Evolutionary conservation across 805 yeast genomes (phyloP).

Genomic region (Candida nitratophila): DNA sequence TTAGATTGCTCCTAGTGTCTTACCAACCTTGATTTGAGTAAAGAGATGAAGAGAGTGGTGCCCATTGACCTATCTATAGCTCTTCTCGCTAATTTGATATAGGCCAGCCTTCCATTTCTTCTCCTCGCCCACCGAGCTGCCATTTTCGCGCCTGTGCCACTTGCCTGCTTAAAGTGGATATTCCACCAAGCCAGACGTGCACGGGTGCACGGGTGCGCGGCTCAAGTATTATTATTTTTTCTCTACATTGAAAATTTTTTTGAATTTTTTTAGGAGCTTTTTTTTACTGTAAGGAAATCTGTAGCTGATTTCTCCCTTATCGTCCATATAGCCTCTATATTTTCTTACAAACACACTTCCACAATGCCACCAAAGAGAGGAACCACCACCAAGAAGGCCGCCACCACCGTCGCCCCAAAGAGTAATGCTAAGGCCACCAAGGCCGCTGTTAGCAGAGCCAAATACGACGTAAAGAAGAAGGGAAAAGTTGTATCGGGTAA

Average conservation of each 20-base stretch:
- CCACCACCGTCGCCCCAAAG: conserved; percentile 3
- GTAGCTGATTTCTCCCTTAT: not conserved
- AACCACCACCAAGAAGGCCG: conserved; percentile 6
- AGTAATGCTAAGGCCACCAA: conserved; percentile 4
- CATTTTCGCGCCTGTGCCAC: not conserved
- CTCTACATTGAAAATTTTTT: not conserved
- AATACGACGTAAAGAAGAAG: conserved; percentile 2
- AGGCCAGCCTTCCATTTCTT: too few species aligned
- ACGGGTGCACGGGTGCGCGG: not conserved
- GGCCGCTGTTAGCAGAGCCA: conserved; percentile 2
- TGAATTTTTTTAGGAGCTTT: not conserved
- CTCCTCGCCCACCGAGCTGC: not conserved
- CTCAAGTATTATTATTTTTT: not conserved
- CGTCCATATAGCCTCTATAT: not conserved
- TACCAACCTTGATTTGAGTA: too few species aligned
- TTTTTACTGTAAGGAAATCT: not conserved
- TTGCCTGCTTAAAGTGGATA: too few species aligned
- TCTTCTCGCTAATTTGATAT: too few species aligned
- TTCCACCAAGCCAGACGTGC: too few species aligned
- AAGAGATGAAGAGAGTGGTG: too few species aligned
- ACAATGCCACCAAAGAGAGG: conserved; percentile 15
- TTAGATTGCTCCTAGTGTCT: too few species aligned
- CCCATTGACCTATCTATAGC: too few species aligned
- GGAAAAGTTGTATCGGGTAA: conserved; percentile 21
- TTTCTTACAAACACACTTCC: not conserved